Conservation (phyloP, 2,329 filamentous ascomycete species). For the Colletotrichum echinochloae region DNA sequence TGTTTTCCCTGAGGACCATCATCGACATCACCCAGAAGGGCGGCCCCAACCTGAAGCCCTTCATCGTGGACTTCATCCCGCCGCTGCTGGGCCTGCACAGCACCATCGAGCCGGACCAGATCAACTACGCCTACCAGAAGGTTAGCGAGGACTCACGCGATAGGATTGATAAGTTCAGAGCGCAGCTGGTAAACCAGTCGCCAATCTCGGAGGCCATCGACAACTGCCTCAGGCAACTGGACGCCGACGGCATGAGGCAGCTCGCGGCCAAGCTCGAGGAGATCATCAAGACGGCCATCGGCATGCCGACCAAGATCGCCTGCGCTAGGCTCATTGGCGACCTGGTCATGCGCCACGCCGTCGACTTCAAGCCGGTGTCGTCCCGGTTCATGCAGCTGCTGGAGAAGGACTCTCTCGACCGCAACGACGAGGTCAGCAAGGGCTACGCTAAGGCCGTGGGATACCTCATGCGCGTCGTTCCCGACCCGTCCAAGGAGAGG, state of each 20-base stretch:
- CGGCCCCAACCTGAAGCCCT: conserved; percentile 81
- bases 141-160: conserved; percentile 88
- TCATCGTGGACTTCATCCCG: conserved; percentile 84
- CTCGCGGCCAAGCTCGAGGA: conserved; percentile 79
- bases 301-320: conserved; percentile 93
- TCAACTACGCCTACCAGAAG: conserved; percentile 94
- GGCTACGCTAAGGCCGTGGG: conserved; percentile 89
- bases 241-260: conserved; percentile 80
- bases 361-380: conserved; percentile 80
- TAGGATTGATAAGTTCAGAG: conserved; percentile 88
- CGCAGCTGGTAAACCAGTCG: conserved; percentile 84
- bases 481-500: conserved; percentile 60
- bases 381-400: conserved; percentile 81
- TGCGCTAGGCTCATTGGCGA: conserved; percentile 88
- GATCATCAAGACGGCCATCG: conserved; percentile 87
- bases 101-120: conserved; percentile 86
- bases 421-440: conserved; percentile 92
- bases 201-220: conserved; percentile 95
- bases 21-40: conserved; percentile 92
- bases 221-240: conserved; percentile 85
- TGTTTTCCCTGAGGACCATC: conserved; percentile 85
- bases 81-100: conserved; percentile 85
- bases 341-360: conserved; percentile 82
- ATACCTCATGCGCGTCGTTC: conserved; percentile 77
- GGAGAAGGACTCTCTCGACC: conserved; percentile 86